Evolutionary conservation across 164 flowering plant species (phyloP).

Genomic region (Kingdonia uniflora): DNA sequence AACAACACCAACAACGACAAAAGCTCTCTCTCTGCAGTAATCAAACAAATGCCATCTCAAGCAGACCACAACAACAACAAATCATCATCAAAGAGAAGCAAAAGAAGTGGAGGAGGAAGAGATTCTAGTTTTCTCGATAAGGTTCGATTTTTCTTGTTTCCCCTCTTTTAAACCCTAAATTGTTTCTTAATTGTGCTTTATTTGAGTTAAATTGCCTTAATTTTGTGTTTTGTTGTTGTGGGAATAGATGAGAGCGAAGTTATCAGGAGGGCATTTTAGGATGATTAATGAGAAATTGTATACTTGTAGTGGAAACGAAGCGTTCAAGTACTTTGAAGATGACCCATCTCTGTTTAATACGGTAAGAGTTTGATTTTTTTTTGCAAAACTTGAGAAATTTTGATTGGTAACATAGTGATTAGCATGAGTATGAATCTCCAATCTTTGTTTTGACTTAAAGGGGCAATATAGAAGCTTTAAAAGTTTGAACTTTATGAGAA

Average conservation of each 20-base stretch:
- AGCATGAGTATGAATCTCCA: too few relatives aligned
- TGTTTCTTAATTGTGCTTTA: neutral
- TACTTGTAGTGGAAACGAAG: constrained; percentile 90
- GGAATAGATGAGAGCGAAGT: constrained; percentile 66
- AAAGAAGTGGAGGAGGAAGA: constrained; percentile 7
- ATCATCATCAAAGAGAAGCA: constrained; percentile 7
- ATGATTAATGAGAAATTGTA: constrained; percentile 95
- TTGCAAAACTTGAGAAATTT: too few relatives aligned
- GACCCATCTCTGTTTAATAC: constrained; percentile 64
- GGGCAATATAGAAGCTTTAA: too few relatives aligned
- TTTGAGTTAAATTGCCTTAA: neutral
- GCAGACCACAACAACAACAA: neutral
- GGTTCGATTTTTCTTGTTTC: constrained; percentile 18
- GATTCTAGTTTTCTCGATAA: constrained; percentile 34
- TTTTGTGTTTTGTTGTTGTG: neutral
- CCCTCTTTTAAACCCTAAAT: neutral
- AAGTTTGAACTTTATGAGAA: too few relatives aligned
- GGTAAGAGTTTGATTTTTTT: constrained; percentile 26
- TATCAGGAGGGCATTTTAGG: constrained; percentile 85
- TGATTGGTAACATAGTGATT: too few relatives aligned
- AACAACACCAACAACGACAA: neutral
- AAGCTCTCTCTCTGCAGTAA: neutral
- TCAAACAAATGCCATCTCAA: constrained; percentile 1
- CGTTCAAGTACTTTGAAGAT: constrained; percentile 59
- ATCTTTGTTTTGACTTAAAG: too few relatives aligned